Evolutionary conservation across 148 eudicot species (phyloP), one percentile per base, ranked within the genome.

Genomic region (Spergularia marina): DNA sequence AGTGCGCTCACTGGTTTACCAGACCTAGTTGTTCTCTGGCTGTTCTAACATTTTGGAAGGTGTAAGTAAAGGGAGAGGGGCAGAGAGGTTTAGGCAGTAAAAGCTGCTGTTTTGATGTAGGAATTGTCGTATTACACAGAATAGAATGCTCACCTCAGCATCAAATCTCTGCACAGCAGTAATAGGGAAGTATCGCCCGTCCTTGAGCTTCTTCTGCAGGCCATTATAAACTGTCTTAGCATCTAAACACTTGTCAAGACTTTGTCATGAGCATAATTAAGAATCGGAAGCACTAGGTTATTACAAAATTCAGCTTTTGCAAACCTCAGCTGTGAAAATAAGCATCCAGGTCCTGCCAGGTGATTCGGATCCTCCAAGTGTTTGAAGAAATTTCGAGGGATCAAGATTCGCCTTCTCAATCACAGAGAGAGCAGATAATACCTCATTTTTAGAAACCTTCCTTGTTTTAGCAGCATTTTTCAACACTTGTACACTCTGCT

Each of bases 341-440:
- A 95, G 98, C 98, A 95, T 95, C 98, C 98, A 95, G 14, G 97
- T 92, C 78, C 90, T 87, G 12, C 98, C 97, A 39, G 98, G 98
- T 15, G 97, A 92, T 66, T 89, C 60, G 0, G 88, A 80, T 72
- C 98, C 97, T 65, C 98, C 98, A 36, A 94, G 96, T 57, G 96
- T 90, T 75, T 87, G 82, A 18, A 92, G 87, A 78, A 95, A 92
- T 39, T 79, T 74, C 1, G 89, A 86, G 66, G 97, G 91, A 73
- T 92, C 91, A 49, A 90, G 79, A 70, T 92, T 95, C 49, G 92
- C 87, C 87, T 87, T 92, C 91, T 90, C 98, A n/a, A 95, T 70
- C 64, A 87, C 79, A 2, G 89, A 78, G 41, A 95, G 80, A 47
- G 97, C 97, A 9, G 86, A 61, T 74, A 92, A 44, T 58, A 95